Evolutionary conservation across 1,139 yeast genomes (phyloP).

Genomic region (Scheffersomyces cryptocercus): DNA sequence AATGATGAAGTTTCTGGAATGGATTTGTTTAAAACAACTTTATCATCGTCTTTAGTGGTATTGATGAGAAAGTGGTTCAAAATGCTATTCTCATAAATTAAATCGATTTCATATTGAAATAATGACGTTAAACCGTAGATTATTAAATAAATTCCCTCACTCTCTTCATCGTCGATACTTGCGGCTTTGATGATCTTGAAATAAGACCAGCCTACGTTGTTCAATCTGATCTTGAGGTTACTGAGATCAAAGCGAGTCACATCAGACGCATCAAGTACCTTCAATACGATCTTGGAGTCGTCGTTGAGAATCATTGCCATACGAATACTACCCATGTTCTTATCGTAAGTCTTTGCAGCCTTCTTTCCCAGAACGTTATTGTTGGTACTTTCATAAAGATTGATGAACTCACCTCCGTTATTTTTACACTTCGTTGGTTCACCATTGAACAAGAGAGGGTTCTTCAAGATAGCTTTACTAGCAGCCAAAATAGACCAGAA

Average conservation of each 20-base stretch:
- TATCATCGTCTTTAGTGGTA: conserved; percentile 35
- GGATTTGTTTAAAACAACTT: conserved; percentile 35
- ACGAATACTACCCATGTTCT: neutral
- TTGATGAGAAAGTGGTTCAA: conserved; percentile 30
- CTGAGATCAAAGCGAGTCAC: conserved; percentile 11
- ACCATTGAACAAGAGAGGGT: conserved; percentile 34
- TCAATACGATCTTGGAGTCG: conserved; percentile 42
- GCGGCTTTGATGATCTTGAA: conserved; percentile 34
- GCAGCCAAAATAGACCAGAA: conserved; percentile 71
- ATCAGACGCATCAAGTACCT: conserved; percentile 31
- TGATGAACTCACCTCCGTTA: conserved; percentile 25
- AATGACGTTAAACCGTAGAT: conserved; percentile 68
- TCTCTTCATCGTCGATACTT: conserved; percentile 23
- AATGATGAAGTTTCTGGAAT: conserved; percentile 49
- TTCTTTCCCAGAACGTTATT: neutral
- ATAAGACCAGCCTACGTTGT: conserved; percentile 61
- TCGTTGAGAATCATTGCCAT: conserved; percentile 32
- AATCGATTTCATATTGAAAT: conserved; percentile 67
- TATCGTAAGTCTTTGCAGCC: neutral
- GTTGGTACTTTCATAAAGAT: conserved; percentile 10
- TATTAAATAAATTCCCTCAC: conserved; percentile 45
- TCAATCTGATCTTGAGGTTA: conserved; percentile 50
- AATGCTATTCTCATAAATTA: conserved; percentile 40
- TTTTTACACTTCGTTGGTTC: conserved; percentile 15
- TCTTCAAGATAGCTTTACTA: conserved; percentile 52